Evolutionary conservation across 768 basidiomycete genomes (phyloP).

Genomic region (Bullera alba): DNA sequence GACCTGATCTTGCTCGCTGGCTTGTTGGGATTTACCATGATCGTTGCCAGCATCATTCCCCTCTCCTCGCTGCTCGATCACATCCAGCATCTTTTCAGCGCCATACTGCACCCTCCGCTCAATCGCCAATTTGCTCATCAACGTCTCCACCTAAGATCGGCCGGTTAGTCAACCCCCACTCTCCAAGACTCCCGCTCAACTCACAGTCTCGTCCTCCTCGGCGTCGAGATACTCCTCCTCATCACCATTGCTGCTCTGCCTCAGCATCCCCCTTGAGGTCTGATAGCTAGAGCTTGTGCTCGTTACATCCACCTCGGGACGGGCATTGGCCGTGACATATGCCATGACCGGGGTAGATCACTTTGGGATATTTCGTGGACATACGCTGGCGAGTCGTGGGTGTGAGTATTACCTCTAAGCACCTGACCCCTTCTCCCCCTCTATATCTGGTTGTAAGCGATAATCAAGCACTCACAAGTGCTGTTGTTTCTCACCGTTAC

Average conservation of each 20-base stretch:
- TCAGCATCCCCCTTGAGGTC: no score
- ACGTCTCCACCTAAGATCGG: conserved; percentile 56
- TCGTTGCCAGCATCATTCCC: conserved; percentile 14
- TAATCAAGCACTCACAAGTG: no score
- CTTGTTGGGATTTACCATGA: no score
- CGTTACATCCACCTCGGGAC: background rate
- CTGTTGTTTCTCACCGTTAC: no score
- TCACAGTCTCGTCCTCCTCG: background rate
- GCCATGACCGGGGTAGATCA: no score
- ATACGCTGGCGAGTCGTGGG: no score
- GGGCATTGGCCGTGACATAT: background rate
- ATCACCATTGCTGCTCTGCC: no score
- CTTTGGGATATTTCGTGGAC: no score
- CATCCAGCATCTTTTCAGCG: conserved; percentile 78
- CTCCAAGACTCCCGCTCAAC: background rate
- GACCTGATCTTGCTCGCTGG: conserved; percentile 52
- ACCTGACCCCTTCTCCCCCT: no score
- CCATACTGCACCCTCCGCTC: conserved; percentile 83
- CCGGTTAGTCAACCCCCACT: background rate
- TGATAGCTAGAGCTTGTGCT: background rate
- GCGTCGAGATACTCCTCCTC: background rate
- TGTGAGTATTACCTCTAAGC: no score
- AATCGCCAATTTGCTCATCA: conserved; percentile 63
- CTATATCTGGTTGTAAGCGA: no score
- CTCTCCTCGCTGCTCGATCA: conserved; percentile 45